Percentiles rank a stretch among this genome's conserved stretches.
Conservation (phyloP, 1,284 basidiomycete species). For the Apiotrichum brassicae region DNA sequence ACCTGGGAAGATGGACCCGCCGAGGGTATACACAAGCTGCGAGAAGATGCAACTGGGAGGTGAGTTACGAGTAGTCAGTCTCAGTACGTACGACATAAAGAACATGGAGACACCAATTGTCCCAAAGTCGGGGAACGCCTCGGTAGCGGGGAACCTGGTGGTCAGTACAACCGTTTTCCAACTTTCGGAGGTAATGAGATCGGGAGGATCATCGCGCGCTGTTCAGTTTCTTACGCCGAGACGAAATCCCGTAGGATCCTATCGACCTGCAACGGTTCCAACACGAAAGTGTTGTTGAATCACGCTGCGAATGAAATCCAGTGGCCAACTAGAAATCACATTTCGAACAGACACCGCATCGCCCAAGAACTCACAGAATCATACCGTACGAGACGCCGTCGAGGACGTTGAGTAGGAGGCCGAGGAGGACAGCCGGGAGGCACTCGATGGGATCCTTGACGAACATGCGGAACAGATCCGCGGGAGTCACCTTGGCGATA, state of each 20-base stretch:
- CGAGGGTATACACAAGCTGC: constrained; percentile 78
- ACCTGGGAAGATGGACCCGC: constrained; percentile 75
- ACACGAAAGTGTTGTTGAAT: no score
- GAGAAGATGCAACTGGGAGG: constrained; percentile 58
- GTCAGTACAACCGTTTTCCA: neutral
- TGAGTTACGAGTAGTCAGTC: constrained; percentile 31
- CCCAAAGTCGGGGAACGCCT: constrained; percentile 73
- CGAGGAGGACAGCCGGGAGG: constrained; percentile 78
- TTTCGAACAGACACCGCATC: no score
- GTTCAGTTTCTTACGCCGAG: no score
- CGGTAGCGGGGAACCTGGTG: constrained; percentile 71
- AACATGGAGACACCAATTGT: constrained; percentile 93
- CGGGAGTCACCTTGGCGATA: constrained; percentile 32
- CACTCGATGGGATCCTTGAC: constrained; percentile 50
- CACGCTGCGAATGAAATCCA: no score
- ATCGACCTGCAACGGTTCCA: no score
- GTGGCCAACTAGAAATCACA: no score
- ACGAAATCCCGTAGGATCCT: no score
- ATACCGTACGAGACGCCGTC: constrained; percentile 69
- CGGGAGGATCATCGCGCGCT: no score
- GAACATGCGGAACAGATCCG: constrained; percentile 38
- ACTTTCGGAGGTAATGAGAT: no score
- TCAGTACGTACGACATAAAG: constrained; percentile 61
- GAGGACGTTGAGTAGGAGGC: constrained; percentile 80
- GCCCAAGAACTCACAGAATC: constrained; percentile 69